phyloP scores from a whole-genome alignment of 768 basidiomycete genomes.

The Phaeotremella fagi region DNA sequence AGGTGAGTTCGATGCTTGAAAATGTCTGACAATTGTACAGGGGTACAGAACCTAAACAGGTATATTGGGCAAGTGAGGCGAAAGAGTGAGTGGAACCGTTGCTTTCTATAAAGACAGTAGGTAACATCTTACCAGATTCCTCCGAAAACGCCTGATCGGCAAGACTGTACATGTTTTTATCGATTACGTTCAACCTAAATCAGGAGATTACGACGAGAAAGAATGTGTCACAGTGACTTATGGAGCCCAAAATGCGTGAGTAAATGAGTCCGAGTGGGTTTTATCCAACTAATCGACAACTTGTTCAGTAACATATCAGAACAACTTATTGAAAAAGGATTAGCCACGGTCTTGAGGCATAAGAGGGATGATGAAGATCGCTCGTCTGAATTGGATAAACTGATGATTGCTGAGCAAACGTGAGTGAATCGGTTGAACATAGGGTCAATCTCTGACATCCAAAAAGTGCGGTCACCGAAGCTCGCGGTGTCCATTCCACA shows the following conservation, averaged over 20 bases:
- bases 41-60: slow-evolving; percentile 76
- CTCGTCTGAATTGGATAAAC: slow-evolving; percentile 91
- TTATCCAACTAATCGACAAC: not conserved
- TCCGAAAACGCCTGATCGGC: slow-evolving; percentile 86
- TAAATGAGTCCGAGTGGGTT: slow-evolving; percentile 14
- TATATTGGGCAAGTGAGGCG: slow-evolving; percentile 84
- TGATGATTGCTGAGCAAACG: slow-evolving; percentile 91
- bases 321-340: slow-evolving; percentile 85
- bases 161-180: slow-evolving; percentile 52
- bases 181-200: slow-evolving; percentile 84
- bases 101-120: not conserved
- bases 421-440: slow-evolving; percentile 51
- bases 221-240: slow-evolving; percentile 86
- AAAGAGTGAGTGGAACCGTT: slow-evolving; percentile 54
- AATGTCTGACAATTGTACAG: slow-evolving; percentile 49
- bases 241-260: slow-evolving; percentile 73
- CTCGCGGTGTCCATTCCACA: slow-evolving; percentile 81
- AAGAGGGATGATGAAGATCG: slow-evolving; percentile 92
- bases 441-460: slow-evolving; percentile 10
- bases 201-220: slow-evolving; percentile 89
- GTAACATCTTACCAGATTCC: slow-evolving; percentile 52
- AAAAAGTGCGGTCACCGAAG: slow-evolving; percentile 67
- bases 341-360: slow-evolving; percentile 84
- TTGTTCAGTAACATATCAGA: slow-evolving; percentile 75
- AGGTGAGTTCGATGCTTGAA: slow-evolving; percentile 54